These are phyloP conservation scores for Clitocybe nebularis DNA, from an alignment of 1,284 basidiomycete species.

Conservation along the genomic window DNA sequence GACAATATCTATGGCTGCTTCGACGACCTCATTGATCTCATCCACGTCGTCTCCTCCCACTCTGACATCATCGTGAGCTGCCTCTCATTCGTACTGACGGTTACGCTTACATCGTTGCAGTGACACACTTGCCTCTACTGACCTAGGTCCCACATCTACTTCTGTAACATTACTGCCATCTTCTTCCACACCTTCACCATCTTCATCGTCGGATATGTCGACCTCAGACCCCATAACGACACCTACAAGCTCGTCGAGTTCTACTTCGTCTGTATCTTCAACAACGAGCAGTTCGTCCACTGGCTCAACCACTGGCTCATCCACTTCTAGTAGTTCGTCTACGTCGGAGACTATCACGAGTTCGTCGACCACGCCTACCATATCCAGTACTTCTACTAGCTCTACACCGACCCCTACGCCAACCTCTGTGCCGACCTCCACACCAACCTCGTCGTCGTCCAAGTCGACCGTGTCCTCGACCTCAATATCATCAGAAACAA, in stretches of 20 bases:
- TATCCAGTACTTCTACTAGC: constrained; percentile 16
- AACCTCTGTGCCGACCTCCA: constrained; percentile 15
- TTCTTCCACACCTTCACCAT: constrained; percentile 11
- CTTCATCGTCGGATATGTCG: constrained; percentile 5
- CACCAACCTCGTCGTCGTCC: constrained; percentile 14
- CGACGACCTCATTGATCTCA: constrained; percentile 1
- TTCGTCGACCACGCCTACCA: constrained; percentile 14
- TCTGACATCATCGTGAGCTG: constrained; percentile 13
- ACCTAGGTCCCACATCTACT: constrained; percentile 12
- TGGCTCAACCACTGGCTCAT: constrained; percentile 14
- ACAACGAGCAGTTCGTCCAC: constrained; percentile 16
- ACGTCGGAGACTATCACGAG: constrained; percentile 14
- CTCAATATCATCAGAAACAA: constrained; percentile 9
- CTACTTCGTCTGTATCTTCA: constrained; percentile 16
- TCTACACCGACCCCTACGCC: constrained; percentile 8
- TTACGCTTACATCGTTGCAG: neutral
- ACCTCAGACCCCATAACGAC: constrained; percentile 16
- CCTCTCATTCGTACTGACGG: constrained; percentile 10
- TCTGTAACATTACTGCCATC: constrained; percentile 7
- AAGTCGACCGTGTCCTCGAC: constrained; percentile 12
- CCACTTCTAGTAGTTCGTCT: constrained; percentile 15
- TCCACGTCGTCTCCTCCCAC: constrained; percentile 2
- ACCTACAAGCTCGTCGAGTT: constrained; percentile 11
- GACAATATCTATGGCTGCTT: constrained; percentile 2
- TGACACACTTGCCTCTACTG: constrained; percentile 8